Evolutionary conservation across 768 basidiomycete species (phyloP), one percentile per base, ranked within the genome.

Genomic region (Lepiota brunneoincarnata): DNA sequence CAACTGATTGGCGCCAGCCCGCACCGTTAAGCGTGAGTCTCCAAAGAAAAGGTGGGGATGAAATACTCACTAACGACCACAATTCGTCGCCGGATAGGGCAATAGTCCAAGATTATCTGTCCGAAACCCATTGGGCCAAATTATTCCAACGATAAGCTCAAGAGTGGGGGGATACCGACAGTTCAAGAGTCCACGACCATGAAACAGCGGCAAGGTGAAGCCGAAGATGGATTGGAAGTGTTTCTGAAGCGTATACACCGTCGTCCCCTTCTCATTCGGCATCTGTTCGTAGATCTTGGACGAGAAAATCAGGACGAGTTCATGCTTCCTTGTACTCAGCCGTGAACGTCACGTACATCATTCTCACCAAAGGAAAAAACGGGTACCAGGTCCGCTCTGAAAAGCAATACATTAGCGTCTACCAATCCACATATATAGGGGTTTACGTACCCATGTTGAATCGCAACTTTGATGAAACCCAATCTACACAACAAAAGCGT

Each of bases 351-450:
- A 77, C 83, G 64, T 57, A 95, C 95, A 68, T 98, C 97, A 67
- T 98, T 98, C 75, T 99, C 97, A 11, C 97, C 97, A 62, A 99
- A 99, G 4, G 93, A 95, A 65, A 99, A 98, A 2, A 98, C 95
- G 0, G 97, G 97, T 0, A 99, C 97, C 10, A 99, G 76, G 63
- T 95, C 93, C 36, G 97, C 97, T 50, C 93, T 94, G 59, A 12
- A 44, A 20, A 49, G 35, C n/a, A 12, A n/a, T 21, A 3, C 37
- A n/a, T n/a, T 26, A 17, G 37, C 24, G 7, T 37, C 40, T 15
- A 31, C 42, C 28, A 44, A 54, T n/a, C n/a, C 49, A 57, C 51
- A 48, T 34, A 24, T 55, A 26, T 37, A 46, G 36, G 42, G 44
- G 24, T n/a, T 20, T n/a, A 62, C 81, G 9, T 55, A 91, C 91